phyloP scores from a whole-genome alignment of 352 stramenopile genomes.

The Phytopythium sindhum region DNA sequence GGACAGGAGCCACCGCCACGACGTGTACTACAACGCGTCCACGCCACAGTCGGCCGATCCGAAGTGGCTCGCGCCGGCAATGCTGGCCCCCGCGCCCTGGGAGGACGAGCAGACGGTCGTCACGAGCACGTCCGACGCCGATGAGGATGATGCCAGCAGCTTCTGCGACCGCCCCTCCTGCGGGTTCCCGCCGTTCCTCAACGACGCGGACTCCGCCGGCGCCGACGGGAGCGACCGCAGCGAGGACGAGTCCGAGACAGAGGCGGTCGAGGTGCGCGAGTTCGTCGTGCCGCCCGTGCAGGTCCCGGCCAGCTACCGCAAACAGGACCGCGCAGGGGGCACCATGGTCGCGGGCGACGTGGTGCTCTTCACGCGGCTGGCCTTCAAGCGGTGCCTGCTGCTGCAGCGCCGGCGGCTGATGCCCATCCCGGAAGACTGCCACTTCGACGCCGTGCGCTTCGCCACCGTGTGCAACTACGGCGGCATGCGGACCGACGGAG shows the following conservation, averaged over 20 bases:
- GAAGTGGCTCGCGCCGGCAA: neutral
- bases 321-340: slow-evolving; percentile 25
- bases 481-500: neutral
- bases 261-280: slow-evolving; percentile 4
- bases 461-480: slow-evolving; percentile 5
- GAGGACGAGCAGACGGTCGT: neutral
- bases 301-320: slow-evolving; percentile 23
- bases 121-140: neutral
- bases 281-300: slow-evolving; percentile 28
- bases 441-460: neutral
- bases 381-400: slow-evolving; percentile 25
- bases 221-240: neutral
- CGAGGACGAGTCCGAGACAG: slow-evolving; percentile 14
- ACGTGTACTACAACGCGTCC: neutral
- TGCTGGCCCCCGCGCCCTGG: neutral
- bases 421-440: slow-evolving; percentile 16
- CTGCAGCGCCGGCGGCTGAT: slow-evolving; percentile 11
- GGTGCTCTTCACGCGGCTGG: slow-evolving; percentile 32
- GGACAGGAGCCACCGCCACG: too few species aligned
- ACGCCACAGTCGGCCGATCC: neutral
- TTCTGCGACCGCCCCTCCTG: neutral
- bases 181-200: slow-evolving; percentile 2
- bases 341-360: slow-evolving; percentile 24
- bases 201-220: neutral
- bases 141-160: neutral